phyloP scores from a whole-genome alignment of 2,329 filamentous ascomycete species.

The Aureobasidium melanogenum region DNA sequence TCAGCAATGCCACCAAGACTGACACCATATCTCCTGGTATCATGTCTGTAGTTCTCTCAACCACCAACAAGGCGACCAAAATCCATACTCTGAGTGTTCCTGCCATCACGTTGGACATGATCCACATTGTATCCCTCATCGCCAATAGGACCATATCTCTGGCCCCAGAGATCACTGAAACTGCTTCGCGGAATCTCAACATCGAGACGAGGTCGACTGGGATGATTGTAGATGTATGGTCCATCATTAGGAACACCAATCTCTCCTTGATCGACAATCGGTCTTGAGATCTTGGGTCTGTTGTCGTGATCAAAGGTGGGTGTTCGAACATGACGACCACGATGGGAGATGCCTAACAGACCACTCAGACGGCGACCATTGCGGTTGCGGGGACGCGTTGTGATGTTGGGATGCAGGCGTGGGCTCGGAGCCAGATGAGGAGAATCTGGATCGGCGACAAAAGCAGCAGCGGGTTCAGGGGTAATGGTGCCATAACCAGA shows the following conservation, averaged over 20 bases:
- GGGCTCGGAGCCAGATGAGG: background rate
- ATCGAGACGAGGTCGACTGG: background rate
- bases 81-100: background rate
- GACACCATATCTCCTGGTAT: background rate
- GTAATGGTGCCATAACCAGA: background rate
- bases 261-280: background rate
- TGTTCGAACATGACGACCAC: background rate
- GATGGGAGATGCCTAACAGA: background rate
- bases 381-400: background rate
- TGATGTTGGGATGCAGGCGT: background rate
- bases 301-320: background rate
- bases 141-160: background rate
- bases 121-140: background rate
- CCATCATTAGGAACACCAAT: background rate
- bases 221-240: constrained; percentile 4
- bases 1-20: background rate
- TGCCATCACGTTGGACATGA: background rate
- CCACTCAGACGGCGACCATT: background rate
- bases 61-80: background rate
- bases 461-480: background rate
- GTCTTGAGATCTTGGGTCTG: background rate
- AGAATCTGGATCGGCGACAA: background rate
- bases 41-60: background rate
- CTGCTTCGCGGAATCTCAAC: constrained; percentile 4
- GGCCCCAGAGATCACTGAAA: constrained; percentile 10